Evolutionary conservation across 2,329 filamentous ascomycete genomes (phyloP).

Genomic region (Aspergillus sp.): DNA sequence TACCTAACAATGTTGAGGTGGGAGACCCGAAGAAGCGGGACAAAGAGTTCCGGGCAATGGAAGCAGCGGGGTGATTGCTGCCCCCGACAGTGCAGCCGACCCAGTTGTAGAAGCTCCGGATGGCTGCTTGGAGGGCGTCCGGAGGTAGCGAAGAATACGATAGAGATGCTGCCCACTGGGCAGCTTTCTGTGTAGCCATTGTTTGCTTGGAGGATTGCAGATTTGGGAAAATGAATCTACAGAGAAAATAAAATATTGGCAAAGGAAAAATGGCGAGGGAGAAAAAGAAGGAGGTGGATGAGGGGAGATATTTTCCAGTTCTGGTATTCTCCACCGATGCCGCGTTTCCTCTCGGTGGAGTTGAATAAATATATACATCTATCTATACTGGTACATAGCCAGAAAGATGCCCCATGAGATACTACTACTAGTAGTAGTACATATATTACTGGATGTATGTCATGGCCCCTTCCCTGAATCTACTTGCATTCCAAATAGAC

Average conservation of each 20-base stretch:
- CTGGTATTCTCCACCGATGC: background rate
- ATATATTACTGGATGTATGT: too few species aligned
- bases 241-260: background rate
- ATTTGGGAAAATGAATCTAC: background rate
- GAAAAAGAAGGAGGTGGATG: background rate
- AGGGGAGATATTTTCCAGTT: background rate
- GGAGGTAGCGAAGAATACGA: conserved; percentile 44
- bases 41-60: conserved; percentile 40
- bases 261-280: background rate
- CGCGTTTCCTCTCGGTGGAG: background rate
- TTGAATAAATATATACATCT: background rate
- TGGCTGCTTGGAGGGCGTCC: conserved; percentile 47
- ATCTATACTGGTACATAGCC: background rate
- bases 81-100: conserved; percentile 57
- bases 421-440: background rate
- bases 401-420: background rate
- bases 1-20: conserved; percentile 42
- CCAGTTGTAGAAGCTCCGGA: conserved; percentile 57
- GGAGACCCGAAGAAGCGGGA: conserved; percentile 41
- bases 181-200: conserved; percentile 21
- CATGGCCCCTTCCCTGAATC: too few species aligned
- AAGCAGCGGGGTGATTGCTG: conserved; percentile 49
- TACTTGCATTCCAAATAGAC: too few species aligned
- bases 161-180: conserved; percentile 51
- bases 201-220: background rate